Base-by-base conservation (phyloP, 2,329 filamentous ascomycete species). In the Ascochyta koolunga region DNA sequence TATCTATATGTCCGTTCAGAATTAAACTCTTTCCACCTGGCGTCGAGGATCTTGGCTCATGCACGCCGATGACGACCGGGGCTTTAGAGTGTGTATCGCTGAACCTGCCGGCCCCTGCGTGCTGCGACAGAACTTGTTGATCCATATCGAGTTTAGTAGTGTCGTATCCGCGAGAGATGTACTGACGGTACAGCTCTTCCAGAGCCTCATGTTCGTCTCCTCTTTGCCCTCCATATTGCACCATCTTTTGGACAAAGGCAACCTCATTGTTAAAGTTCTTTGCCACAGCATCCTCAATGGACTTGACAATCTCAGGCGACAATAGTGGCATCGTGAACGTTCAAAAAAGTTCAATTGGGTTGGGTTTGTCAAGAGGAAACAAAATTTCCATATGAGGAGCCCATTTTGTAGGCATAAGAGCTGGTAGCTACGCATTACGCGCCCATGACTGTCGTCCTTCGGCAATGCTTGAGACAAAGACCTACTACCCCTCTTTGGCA, bases 1-100 rank as follows among this genome's bases (percentile, higher is more conserved):
- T 58, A 19, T 65, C 62, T 36, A 65, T 61, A 18, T 65, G 62
- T 0, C 59, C 58, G 21, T 65, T 65, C 27, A 65, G 18, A 6
- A 65, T 64, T 10, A 65, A 39, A 29, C 62, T 65, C 49, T 55
- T 65, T 36, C 50, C 62, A 15, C 50, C 55, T 5, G 55, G 38
- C 9, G 29, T 54, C 1, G 39, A n/a, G 2, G 50, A 44, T 25
- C 29, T 55, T 4, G 59, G 56, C 19, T 56, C 47, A 10, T 59
- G 46, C 18, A 61, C 42, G 15, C 56, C 59, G 5, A 61, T 27
- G 2, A 61, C 29, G 2, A 59, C 59, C 6, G 59, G 59, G 7
- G 59, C 59, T 29, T 53, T 56, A 15, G 59, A 61, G 22, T 61
- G 56, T n/a, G 46, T 54, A 9, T 50, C 50, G 31, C 52, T 61